phyloP scores from a whole-genome alignment of 2,329 filamentous ascomycete species.

The Westerdykella sp. region DNA sequence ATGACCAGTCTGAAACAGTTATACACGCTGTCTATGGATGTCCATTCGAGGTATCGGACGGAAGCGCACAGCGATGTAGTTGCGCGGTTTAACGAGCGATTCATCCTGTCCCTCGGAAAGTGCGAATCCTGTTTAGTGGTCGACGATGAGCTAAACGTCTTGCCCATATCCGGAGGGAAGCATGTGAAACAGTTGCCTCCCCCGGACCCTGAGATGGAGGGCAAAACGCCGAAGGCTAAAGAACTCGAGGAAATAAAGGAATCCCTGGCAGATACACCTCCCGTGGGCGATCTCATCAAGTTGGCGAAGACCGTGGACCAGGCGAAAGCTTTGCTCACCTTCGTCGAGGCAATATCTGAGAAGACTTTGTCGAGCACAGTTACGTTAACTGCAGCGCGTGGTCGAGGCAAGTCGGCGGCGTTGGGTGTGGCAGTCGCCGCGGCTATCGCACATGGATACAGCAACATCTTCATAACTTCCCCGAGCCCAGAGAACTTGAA shows the following conservation, averaged over 20 bases:
- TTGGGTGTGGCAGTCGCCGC: conserved; percentile 91
- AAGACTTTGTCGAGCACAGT: conserved; percentile 94
- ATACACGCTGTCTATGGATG: conserved; percentile 95
- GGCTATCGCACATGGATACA: conserved; percentile 92
- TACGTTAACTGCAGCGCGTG: conserved; percentile 84
- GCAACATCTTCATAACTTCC: conserved; percentile 98
- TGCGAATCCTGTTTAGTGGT: conserved; percentile 93
- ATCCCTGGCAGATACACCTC: conserved; percentile 74
- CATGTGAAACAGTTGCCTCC: conserved; percentile 77
- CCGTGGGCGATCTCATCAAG: conserved; percentile 75
- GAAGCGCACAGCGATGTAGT: conserved; percentile 94
- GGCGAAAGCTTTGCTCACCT: conserved; percentile 92
- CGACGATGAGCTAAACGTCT: conserved; percentile 94
- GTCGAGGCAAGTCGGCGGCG: conserved; percentile 93
- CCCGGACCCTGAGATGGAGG: conserved; percentile 65
- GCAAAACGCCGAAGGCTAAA: conserved; percentile 60
- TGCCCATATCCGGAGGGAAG: conserved; percentile 94
- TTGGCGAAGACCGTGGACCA: conserved; percentile 90
- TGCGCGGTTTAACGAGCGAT: conserved; percentile 94
- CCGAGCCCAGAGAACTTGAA: conserved; percentile 98
- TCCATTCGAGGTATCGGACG: conserved; percentile 91
- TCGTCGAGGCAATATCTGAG: conserved; percentile 91
- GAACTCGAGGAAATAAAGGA: conserved; percentile 87
- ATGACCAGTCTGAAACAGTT: conserved; percentile 97
- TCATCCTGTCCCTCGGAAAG: conserved; percentile 89